phyloP scores from a whole-genome alignment of 2,329 filamentous ascomycete genomes.

The Aureobasidium musti region DNA sequence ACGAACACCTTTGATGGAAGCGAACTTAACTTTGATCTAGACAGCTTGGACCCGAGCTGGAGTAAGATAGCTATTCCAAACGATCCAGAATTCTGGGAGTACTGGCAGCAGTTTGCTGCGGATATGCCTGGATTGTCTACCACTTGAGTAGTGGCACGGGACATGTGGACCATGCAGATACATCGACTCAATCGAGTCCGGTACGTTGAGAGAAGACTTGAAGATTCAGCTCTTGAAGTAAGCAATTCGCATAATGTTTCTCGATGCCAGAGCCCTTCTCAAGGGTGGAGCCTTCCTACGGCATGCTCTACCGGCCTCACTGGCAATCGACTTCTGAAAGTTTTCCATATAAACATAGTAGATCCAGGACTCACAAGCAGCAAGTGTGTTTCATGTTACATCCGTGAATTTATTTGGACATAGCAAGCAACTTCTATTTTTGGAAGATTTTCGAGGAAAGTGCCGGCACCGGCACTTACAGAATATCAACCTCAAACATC shows the following conservation, averaged over 20 bases:
- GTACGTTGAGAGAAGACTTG: too few species aligned
- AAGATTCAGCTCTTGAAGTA: too few species aligned
- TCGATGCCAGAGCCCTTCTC: neutral
- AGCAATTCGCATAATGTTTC: neutral
- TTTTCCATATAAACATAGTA: neutral
- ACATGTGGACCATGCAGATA: too few species aligned
- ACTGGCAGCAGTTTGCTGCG: slow-evolving; percentile 22
- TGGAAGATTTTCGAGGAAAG: neutral
- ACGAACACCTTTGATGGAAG: slow-evolving; percentile 30
- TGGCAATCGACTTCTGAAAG: neutral
- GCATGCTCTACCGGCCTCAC: neutral
- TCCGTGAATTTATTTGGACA: neutral
- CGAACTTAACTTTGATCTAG: slow-evolving; percentile 2
- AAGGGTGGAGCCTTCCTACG: neutral
- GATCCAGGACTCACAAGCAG: neutral
- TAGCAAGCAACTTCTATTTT: neutral
- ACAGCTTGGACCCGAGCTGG: neutral
- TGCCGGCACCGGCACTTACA: neutral
- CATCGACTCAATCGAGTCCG: too few species aligned
- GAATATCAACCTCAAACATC: neutral
- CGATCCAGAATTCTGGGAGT: slow-evolving; percentile 23
- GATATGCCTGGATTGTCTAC: neutral
- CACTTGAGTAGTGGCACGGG: neutral
- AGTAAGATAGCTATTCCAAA: slow-evolving; percentile 12
- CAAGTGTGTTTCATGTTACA: neutral